A percentile compares a stretch with the other conserved stretches of the same genome.
phyloP scores from a whole-genome alignment of 1,284 basidiomycete species.

The Microstroma glucosiphilum region DNA sequence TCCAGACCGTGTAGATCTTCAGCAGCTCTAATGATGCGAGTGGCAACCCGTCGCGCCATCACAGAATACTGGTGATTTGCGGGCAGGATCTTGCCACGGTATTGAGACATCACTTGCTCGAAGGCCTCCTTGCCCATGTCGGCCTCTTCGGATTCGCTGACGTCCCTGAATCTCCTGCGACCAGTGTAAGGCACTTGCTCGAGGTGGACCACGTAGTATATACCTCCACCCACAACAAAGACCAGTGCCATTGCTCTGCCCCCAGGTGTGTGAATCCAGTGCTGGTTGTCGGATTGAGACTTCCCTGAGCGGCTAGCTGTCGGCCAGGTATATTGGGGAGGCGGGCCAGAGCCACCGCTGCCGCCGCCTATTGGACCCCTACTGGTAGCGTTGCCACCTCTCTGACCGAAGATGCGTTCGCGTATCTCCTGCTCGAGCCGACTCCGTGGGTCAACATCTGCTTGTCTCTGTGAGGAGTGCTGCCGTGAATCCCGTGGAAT shows the following conservation, averaged over 20 bases:
- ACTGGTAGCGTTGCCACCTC: no score
- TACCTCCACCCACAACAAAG: slow-evolving; percentile 24
- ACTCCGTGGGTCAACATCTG: neutral
- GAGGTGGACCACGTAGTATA: slow-evolving; percentile 45
- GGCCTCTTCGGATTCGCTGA: slow-evolving; percentile 31
- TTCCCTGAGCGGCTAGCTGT: no score
- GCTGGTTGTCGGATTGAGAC: no score
- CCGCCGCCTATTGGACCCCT: no score
- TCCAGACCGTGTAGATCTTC: slow-evolving; percentile 54
- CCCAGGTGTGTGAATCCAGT: no score
- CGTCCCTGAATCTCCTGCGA: slow-evolving; percentile 46
- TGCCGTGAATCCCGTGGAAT: neutral
- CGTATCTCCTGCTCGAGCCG: no score
- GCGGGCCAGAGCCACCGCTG: no score
- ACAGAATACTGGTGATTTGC: slow-evolving; percentile 62
- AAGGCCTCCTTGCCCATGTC: slow-evolving; percentile 56
- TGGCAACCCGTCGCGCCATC: slow-evolving; percentile 59
- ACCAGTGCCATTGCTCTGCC: no score
- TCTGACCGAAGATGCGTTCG: no score
- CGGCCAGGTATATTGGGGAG: no score
- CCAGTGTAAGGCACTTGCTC: slow-evolving; percentile 45
- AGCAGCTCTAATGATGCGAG: slow-evolving; percentile 67
- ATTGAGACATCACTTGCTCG: slow-evolving; percentile 59
- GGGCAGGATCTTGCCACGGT: slow-evolving; percentile 62
- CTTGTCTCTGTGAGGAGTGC: neutral